Evolutionary conservation across 352 stramenopile species (phyloP).

Genomic region (Phytophthora sp.): DNA sequence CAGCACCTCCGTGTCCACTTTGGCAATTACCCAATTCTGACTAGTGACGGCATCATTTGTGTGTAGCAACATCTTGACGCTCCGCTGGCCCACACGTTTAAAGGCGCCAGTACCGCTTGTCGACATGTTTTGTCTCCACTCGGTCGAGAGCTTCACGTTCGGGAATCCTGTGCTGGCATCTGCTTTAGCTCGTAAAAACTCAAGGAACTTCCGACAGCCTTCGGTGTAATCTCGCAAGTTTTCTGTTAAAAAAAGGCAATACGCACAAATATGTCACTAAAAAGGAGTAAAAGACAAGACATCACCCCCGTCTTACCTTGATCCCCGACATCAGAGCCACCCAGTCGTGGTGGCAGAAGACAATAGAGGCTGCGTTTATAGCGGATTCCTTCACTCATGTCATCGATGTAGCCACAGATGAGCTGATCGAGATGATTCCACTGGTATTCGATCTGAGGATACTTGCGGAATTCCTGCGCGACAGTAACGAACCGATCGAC

Average conservation of each 20-base stretch:
- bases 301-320: conserved; percentile 34
- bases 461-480: conserved; percentile 85
- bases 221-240: conserved; percentile 69
- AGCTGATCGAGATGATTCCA: conserved; percentile 90
- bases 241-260: conserved; percentile 34
- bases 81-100: conserved; percentile 67
- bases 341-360: conserved; percentile 60
- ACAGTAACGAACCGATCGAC: conserved; percentile 68
- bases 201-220: conserved; percentile 69
- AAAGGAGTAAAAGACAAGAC: neutral
- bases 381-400: conserved; percentile 85
- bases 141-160: conserved; percentile 58
- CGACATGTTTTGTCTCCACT: conserved; percentile 48
- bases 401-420: conserved; percentile 87
- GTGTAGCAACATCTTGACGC: conserved; percentile 78
- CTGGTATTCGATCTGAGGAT: conserved; percentile 78
- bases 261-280: conserved; percentile 3
- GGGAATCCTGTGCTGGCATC: conserved; percentile 61
- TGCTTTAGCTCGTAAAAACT: conserved; percentile 68
- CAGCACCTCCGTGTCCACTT: conserved; percentile 77
- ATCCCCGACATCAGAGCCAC: conserved; percentile 35
- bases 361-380: conserved; percentile 84
- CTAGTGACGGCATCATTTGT: conserved; percentile 69
- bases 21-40: conserved; percentile 84
- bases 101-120: conserved; percentile 64